Conservation (phyloP, 192 early-diverging fungal genomes). For the Umbelopsis isabellina region DNA sequence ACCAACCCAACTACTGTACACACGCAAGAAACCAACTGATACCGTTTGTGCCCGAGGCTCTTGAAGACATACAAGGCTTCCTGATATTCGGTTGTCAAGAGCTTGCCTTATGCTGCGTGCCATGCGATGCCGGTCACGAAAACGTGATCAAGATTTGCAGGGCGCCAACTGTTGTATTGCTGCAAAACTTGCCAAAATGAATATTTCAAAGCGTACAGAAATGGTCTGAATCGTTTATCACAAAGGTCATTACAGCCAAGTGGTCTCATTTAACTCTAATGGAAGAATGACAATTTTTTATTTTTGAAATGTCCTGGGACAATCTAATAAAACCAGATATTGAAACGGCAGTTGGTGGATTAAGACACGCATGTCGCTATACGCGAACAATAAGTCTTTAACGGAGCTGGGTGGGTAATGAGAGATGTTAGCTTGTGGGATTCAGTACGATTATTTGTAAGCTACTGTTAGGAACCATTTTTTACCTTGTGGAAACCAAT, state of each 20-base stretch:
- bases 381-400: not conserved
- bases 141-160: constrained; percentile 17
- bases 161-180: not conserved
- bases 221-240: too few species aligned
- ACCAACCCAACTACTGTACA: too few species aligned
- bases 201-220: too few species aligned
- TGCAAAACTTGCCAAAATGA: too few species aligned
- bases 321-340: too few species aligned
- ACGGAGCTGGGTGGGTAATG: not conserved
- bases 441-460: too few species aligned
- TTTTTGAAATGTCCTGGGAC: too few species aligned
- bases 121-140: constrained; percentile 10
- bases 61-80: constrained; percentile 6
- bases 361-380: not conserved
- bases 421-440: not conserved
- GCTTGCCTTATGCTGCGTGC: not conserved
- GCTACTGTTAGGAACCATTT: not conserved
- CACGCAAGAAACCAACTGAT: too few species aligned
- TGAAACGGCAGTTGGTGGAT: not conserved
- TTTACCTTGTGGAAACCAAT: constrained; percentile 99
- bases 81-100: not conserved
- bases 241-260: too few species aligned
- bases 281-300: too few species aligned
- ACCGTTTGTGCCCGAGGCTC: constrained; percentile 8
- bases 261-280: too few species aligned